Evolutionary conservation across 495 filamentous ascomycete genomes (phyloP).

Genomic region (Podospora appendiculata): DNA sequence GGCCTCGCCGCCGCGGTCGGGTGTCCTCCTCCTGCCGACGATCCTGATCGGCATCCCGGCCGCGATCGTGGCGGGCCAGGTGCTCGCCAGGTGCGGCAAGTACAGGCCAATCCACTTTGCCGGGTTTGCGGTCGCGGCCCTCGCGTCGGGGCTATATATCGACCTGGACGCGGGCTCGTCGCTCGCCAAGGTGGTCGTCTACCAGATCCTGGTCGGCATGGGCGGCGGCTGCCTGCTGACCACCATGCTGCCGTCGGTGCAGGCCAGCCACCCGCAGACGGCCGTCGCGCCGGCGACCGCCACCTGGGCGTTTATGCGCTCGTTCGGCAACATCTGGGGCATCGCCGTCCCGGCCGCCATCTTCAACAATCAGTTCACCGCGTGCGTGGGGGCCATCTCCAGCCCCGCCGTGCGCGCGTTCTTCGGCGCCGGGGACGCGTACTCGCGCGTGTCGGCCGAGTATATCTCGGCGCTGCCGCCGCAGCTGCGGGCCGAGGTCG

Average conservation of each 20-base stretch:
- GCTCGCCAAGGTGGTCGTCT: neutral
- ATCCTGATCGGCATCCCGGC: constrained; percentile 23
- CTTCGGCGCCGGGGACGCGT: constrained; percentile 13
- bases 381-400: constrained; percentile 1
- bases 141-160: neutral
- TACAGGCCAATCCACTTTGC: neutral
- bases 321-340: neutral
- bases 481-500: neutral
- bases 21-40: constrained; percentile 33
- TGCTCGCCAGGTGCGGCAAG: neutral
- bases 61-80: constrained; percentile 19
- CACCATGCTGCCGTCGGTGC: neutral
- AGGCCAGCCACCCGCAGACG: neutral
- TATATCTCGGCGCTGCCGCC: constrained; percentile 11
- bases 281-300: neutral
- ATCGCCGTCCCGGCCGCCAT: neutral
- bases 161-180: neutral
- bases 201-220: neutral
- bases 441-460: constrained; percentile 16
- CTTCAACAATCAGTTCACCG: neutral
- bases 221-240: neutral
- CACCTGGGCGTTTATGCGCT: neutral
- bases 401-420: constrained; percentile 9
- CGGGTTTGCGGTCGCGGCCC: neutral
- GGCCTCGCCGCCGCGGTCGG: constrained; percentile 14